Percentiles rank a stretch among this genome's conserved stretches.
Evolutionary conservation across 2,329 filamentous ascomycete species (phyloP).

Genomic region (Penicillium sp.): DNA sequence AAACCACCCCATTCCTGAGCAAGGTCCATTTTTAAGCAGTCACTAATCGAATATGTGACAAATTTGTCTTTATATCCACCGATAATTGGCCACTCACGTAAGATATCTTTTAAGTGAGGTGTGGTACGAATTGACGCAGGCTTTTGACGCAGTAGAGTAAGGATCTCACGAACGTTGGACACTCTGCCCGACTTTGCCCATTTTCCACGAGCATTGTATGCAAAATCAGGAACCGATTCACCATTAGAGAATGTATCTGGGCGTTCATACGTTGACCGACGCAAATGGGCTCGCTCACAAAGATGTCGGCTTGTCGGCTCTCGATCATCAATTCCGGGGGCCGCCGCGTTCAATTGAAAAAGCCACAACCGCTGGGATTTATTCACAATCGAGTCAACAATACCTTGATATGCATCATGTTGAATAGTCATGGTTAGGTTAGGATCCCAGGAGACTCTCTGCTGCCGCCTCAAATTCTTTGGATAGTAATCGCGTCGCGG

Average conservation of each 20-base stretch:
- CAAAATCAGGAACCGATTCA: neutral
- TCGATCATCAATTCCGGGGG: neutral
- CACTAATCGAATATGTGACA: slow-evolving; percentile 32
- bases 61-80: slow-evolving; percentile 37
- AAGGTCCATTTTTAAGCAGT: slow-evolving; percentile 38
- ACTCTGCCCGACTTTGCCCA: neutral
- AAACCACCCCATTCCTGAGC: slow-evolving; percentile 43
- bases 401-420: slow-evolving; percentile 28
- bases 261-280: slow-evolving; percentile 41
- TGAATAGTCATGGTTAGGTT: slow-evolving; percentile 39
- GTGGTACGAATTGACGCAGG: slow-evolving; percentile 7
- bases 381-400: slow-evolving; percentile 25
- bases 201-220: neutral
- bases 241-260: neutral
- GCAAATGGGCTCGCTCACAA: slow-evolving; percentile 17
- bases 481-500: slow-evolving; percentile 46
- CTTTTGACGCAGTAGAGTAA: neutral
- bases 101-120: slow-evolving; percentile 20
- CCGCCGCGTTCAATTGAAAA: neutral
- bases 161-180: slow-evolving; percentile 1
- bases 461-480: slow-evolving; percentile 36
- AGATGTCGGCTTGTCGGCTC: neutral
- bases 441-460: slow-evolving; percentile 41
- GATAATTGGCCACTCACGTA: slow-evolving; percentile 35
- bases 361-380: neutral